Percentiles rank a stretch among this genome's conserved stretches.
These are phyloP conservation scores for Chrysoporthe austroafricana DNA, from an alignment of 2,329 filamentous ascomycete species.

Conservation along the genomic window DNA sequence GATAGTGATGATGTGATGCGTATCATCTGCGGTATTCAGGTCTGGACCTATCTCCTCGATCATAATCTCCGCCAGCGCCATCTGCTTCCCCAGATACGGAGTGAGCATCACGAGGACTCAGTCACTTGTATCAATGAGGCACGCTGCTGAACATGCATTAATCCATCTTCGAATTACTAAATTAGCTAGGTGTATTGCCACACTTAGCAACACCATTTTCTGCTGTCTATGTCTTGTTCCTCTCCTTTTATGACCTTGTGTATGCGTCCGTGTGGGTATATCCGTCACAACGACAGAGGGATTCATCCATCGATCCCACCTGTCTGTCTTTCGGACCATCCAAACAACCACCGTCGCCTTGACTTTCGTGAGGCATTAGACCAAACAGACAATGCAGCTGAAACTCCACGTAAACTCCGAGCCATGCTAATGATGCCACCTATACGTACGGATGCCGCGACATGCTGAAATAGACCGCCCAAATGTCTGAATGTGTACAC, in stretches of 20 bases:
- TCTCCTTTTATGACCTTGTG: background rate
- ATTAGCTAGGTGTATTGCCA: background rate
- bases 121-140: no score
- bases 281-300: background rate
- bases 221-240: background rate
- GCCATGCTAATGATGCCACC: constrained; percentile 3
- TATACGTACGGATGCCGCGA: background rate
- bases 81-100: background rate
- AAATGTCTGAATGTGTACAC: background rate
- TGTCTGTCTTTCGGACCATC: background rate
- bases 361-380: constrained; percentile 1
- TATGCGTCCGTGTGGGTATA: background rate
- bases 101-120: background rate
- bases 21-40: no score
- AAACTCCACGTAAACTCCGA: background rate
- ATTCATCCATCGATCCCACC: background rate
- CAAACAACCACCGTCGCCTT: background rate
- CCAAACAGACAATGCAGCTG: background rate
- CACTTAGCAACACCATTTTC: background rate
- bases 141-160: background rate
- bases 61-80: background rate
- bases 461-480: background rate
- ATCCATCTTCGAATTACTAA: background rate
- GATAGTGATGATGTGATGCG: no score
- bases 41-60: background rate